Base-by-base conservation (phyloP, 1,284 basidiomycete genomes). In the Naganishia liquefaciens region DNA sequence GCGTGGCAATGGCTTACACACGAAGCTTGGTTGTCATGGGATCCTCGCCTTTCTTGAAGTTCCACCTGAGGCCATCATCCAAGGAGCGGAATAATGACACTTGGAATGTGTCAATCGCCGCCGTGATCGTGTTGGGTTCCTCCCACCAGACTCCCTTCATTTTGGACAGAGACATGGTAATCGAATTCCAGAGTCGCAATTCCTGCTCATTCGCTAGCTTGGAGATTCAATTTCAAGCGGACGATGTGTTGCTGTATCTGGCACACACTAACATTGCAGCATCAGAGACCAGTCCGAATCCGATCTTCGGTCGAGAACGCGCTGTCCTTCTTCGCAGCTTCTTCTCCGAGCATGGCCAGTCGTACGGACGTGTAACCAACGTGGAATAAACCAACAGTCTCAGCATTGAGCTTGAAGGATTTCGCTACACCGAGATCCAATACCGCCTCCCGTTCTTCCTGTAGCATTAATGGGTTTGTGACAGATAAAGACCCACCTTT, bases 331-430 rank as follows among this genome's bases (percentile, higher is more conserved):
- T 85, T 87, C 13, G 87, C 84, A 3, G 91, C 90, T 73, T 93
- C 90, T 47, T 83, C 79, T 15, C 89, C 93, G 66, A 98, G 90
- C 75, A 86, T 86, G 43, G 82, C 81, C 23, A 96, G 84, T 42
- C 90, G 85, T 71, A 91, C 88, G 37, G 90, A 85, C 17, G 88
- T 85, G 79, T 99, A 99, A 28, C 89, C 81, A 39, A 96, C 93
- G 54, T 93, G 90, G 78, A 88, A 98, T 72, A 95, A 90, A 70
- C 94, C 93, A 63, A 86, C 85, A 1, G 92, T 93, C 62, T 88
- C 89, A 19, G 88, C 88, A 75, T 98, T 98, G 66, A 98, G 81
- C 80, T 97, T 96, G 79, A 82, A 85, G 79, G 86, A 88, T 25
- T 87, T 83, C 73, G 84, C 86, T 37, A 97, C 74, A 23, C 84